Conservation (phyloP, 202 grass and related monocot genomes). For the Zizania palustris region DNA sequence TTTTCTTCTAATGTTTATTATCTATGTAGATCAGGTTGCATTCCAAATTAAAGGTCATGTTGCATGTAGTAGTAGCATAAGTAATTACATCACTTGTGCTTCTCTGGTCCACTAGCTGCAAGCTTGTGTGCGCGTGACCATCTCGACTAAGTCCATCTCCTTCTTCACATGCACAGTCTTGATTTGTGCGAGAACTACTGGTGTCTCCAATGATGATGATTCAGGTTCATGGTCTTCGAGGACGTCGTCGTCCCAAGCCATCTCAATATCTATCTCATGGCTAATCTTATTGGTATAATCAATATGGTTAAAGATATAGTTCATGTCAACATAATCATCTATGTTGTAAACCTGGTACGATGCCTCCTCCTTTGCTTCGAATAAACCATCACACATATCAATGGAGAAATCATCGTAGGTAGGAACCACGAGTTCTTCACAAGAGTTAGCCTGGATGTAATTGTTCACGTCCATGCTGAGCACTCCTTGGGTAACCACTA, state of each 20-base stretch:
- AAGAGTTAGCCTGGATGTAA: not conserved
- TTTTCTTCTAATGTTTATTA: conserved; percentile 24
- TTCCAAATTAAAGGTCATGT: conserved; percentile 30
- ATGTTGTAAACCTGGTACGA: conserved; percentile 39
- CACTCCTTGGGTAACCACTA: conserved; percentile 24
- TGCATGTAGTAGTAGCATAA: not conserved
- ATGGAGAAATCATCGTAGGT: conserved; percentile 48
- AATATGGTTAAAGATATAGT: conserved; percentile 57
- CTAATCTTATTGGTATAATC: conserved; percentile 44
- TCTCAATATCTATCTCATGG: conserved; percentile 49
- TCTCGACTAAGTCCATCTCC: conserved; percentile 68
- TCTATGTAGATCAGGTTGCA: conserved; percentile 6
- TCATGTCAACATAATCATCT: conserved; percentile 48
- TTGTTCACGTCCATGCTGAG: not conserved
- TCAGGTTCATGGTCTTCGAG: conserved; percentile 4
- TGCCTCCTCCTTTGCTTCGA: conserved; percentile 42
- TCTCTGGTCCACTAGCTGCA: not conserved
- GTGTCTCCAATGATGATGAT: not conserved
- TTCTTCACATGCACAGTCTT: conserved; percentile 45
- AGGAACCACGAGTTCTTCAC: conserved; percentile 47
- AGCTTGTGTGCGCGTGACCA: conserved; percentile 40
- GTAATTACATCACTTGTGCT: not conserved
- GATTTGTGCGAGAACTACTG: not conserved
- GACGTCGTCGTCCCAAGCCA: conserved; percentile 12
- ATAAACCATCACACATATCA: conserved; percentile 50